A percentile compares a stretch with the other conserved stretches of the same genome.
Conservation (phyloP, 169 alveolate species). For the Ichthyophthirius multifiliis region DNA sequence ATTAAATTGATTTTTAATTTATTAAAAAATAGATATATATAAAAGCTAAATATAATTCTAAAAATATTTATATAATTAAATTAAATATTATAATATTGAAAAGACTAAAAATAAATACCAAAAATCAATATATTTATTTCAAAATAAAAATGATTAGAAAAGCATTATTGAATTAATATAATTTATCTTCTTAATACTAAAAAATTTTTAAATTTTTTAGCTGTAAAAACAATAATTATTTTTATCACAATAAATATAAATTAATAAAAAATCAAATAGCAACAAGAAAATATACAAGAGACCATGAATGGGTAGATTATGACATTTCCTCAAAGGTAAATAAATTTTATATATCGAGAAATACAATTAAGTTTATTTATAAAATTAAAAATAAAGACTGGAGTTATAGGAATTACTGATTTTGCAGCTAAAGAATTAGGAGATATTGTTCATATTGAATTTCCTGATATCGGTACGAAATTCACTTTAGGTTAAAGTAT, state of each 20-base stretch:
- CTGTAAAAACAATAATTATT: too few relatives aligned
- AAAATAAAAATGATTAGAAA: too few relatives aligned
- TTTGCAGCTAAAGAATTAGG: conserved; percentile 63
- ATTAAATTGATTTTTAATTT: too few relatives aligned
- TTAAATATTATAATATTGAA: too few relatives aligned
- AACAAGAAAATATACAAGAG: conserved; percentile 31
- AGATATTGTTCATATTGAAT: conserved; percentile 61
- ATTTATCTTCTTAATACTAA: background rate
- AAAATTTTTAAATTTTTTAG: too few relatives aligned
- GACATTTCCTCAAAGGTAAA: conserved; percentile 42
- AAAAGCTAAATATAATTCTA: too few relatives aligned
- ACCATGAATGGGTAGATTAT: conserved; percentile 68
- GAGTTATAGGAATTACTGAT: conserved; percentile 57
- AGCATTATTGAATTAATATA: background rate
- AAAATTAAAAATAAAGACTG: background rate
- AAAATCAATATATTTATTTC: too few relatives aligned
- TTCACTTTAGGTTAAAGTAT: conserved; percentile 39
- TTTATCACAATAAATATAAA: too few relatives aligned
- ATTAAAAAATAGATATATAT: too few relatives aligned
- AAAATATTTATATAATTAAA: too few relatives aligned
- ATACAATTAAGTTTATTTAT: background rate
- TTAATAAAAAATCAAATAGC: background rate
- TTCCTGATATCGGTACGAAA: conserved; percentile 41
- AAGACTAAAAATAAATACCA: too few relatives aligned
- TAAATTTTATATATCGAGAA: background rate